Base-by-base conservation (phyloP, 345 rosid genomes). In the Xanthoceras sorbifolium region DNA sequence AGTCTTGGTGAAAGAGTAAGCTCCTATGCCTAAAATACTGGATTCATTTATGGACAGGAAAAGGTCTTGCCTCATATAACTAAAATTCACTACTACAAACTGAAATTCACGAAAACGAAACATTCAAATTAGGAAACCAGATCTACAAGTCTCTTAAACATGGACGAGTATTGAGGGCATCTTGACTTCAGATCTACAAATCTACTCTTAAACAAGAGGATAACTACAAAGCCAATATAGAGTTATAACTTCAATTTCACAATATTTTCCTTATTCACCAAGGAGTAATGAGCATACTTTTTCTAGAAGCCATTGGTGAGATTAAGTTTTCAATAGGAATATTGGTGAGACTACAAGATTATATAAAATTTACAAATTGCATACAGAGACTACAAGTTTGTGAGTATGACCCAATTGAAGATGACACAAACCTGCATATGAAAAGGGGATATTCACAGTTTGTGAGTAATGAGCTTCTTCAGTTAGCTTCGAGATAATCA, bases 391-490 rank as follows among this genome's bases (percentile, higher is more conserved):
- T 64, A 73, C 23, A 64, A 59, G 31, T 26, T 34, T 63, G 31
- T 14, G 36, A 76, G 20, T 17, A 64, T 20, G 61, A 28, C 48
- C 14, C 22, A 62, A 65, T 11, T 69, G 71, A 54, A 50, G 46
- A 67, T n/a, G 82, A 75, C 73, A 75, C 84, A 79, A 76, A 94
- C 99, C 98, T 82, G 93, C 91, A 85, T 97, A 94, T 48, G 99
- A 88, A 85, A 90, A 91, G 72, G 99, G 97, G 63, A 90, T 82
- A 80, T 91, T 90, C 81, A 88, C 86, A 76, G 86, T 87, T 89
- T 92, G 98, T 29, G 92, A 67, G 78, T 97, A 97, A 76, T 91
- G 96, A 78, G 94, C 81, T 38, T 97, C 99, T 77, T 97, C 99
- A 7, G 85, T 79, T 77, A 97, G 86, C 89, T 97, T 97, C 26